Conservation (phyloP, 2,329 filamentous ascomycete genomes). For the Cryphonectria radicalis region DNA sequence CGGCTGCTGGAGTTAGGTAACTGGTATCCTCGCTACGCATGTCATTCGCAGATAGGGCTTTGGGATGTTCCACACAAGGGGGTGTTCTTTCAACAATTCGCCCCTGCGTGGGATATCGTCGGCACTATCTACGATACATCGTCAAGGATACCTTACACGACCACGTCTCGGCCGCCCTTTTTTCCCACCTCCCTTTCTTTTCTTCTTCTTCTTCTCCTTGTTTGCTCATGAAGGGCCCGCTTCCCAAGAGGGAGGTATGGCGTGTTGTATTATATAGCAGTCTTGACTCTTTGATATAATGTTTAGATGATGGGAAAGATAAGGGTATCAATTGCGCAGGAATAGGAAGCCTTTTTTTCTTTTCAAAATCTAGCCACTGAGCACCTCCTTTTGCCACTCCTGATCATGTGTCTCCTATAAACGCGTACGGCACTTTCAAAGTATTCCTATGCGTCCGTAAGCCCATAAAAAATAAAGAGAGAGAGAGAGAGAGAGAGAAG, state of each 20-base stretch:
- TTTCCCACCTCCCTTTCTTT: neutral
- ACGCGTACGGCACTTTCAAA: neutral
- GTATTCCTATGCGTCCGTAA: neutral
- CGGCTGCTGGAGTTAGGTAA: neutral
- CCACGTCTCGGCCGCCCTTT: neutral
- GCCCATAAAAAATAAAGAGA: neutral
- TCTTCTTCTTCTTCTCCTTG: neutral
- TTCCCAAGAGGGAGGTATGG: neutral
- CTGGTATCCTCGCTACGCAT: neutral
- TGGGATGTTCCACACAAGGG: neutral
- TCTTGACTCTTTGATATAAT: neutral
- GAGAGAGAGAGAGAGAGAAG: neutral
- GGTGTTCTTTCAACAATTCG: neutral
- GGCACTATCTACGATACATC: neutral
- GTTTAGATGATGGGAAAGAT: neutral
- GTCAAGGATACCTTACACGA: neutral
- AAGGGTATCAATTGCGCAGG: slow-evolving; percentile 6
- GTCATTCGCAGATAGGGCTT: neutral
- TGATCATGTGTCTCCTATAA: neutral
- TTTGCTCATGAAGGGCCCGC: neutral
- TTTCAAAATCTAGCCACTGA: neutral
- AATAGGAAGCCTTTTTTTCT: neutral
- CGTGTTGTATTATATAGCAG: neutral
- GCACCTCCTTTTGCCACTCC: neutral
- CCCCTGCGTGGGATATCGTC: neutral